These are phyloP conservation scores for Claviceps fusiformis DNA, from an alignment of 2,329 filamentous ascomycete genomes.

Conservation along the genomic window DNA sequence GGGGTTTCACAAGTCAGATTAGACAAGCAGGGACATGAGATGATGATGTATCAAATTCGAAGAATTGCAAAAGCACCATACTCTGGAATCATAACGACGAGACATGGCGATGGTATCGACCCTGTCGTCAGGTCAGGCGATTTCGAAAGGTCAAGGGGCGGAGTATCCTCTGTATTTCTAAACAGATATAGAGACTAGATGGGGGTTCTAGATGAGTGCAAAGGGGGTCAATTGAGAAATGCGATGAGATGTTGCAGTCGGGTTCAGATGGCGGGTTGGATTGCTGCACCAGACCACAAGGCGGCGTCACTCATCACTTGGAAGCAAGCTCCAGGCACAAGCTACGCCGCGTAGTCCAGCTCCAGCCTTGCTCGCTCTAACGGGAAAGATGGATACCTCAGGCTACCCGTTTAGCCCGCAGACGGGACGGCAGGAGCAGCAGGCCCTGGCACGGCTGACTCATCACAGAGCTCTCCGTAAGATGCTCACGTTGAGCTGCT, in stretches of 20 bases:
- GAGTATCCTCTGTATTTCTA: not conserved
- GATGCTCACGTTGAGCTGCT: not conserved
- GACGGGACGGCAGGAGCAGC: not conserved
- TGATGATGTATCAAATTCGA: not conserved
- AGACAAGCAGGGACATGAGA: not conserved
- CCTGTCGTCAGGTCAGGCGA: not conserved
- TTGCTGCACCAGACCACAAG: conserved; percentile 3
- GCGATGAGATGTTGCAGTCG: conserved; percentile 1
- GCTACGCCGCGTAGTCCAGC: conserved; percentile 8
- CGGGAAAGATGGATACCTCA: conserved; percentile 3
- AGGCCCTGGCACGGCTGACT: not conserved
- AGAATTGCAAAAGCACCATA: conserved; percentile 33
- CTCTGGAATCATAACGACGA: conserved; percentile 92
- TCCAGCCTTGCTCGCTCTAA: not conserved
- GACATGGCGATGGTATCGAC: conserved; percentile 48
- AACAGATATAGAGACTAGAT: not conserved
- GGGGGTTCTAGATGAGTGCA: not conserved
- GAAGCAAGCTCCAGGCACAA: conserved; percentile 10
- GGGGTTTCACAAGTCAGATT: not conserved
- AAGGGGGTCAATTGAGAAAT: not conserved
- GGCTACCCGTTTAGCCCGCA: not conserved
- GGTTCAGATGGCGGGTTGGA: not conserved
- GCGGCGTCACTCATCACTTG: conserved; percentile 9
- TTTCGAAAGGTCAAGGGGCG: not conserved
- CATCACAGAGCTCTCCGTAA: not conserved